phyloP scores from a whole-genome alignment of 495 filamentous ascomycete genomes.

The Lepraria neglecta region DNA sequence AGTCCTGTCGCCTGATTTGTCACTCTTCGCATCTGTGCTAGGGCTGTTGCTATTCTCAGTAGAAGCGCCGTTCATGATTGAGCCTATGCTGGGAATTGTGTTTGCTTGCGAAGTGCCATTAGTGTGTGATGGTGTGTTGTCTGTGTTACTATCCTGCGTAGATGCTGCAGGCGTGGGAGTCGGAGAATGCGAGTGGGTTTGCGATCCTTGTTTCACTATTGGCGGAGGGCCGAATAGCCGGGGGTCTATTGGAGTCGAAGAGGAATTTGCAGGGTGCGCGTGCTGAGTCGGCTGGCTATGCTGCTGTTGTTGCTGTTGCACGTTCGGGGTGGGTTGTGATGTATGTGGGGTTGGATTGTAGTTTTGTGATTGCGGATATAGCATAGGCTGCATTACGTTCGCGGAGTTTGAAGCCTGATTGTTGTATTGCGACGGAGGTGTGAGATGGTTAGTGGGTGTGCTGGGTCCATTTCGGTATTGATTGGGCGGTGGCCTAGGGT shows the following conservation, averaged over 20 bases:
- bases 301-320: constrained; percentile 23
- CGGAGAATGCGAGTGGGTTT: constrained; percentile 10
- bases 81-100: constrained; percentile 47
- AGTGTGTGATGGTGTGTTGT: not conserved
- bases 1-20: constrained; percentile 17
- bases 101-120: constrained; percentile 28
- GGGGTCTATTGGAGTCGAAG: constrained; percentile 29
- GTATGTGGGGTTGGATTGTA: constrained; percentile 20
- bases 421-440: constrained; percentile 9
- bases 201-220: constrained; percentile 13
- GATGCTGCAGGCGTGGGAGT: constrained; percentile 14
- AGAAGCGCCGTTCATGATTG: constrained; percentile 48
- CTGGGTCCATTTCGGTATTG: constrained; percentile 10
- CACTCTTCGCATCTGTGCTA: constrained; percentile 19
- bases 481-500: constrained; percentile 16
- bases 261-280: not conserved
- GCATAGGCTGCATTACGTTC: constrained; percentile 17
- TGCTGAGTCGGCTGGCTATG: not conserved
- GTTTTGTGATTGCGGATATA: constrained; percentile 17
- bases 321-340: constrained; percentile 16
- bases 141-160: constrained; percentile 17
- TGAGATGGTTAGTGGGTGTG: constrained; percentile 8
- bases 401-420: constrained; percentile 10
- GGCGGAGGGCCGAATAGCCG: constrained; percentile 25
- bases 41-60: constrained; percentile 18